phyloP scores from a whole-genome alignment of 2,329 filamentous ascomycete species.

The Lachnellula subtilissima region DNA sequence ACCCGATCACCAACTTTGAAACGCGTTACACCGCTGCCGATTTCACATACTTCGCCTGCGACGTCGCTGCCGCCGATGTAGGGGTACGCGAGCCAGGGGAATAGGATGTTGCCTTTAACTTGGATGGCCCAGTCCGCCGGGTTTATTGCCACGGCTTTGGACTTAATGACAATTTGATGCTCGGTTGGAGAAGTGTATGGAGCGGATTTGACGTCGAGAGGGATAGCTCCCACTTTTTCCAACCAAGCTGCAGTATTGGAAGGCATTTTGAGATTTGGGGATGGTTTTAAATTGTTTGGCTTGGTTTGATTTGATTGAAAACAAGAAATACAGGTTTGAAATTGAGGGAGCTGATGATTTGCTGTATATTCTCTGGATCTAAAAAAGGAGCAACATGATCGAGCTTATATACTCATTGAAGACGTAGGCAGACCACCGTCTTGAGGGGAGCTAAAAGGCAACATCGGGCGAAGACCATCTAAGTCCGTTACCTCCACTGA shows the following conservation, averaged over 20 bases:
- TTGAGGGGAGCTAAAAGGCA: neutral
- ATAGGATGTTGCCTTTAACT: neutral
- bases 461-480: neutral
- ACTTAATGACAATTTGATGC: constrained; percentile 37
- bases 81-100: constrained; percentile 16
- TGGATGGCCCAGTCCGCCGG: constrained; percentile 32
- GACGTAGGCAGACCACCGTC: neutral
- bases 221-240: neutral
- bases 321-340: neutral
- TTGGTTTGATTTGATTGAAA: neutral
- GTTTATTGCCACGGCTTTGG: constrained; percentile 37
- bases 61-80: constrained; percentile 10
- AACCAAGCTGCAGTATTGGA: constrained; percentile 4
- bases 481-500: neutral
- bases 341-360: neutral
- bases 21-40: constrained; percentile 7
- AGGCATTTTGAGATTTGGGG: neutral
- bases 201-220: constrained; percentile 32
- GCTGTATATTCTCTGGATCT: too few relatives aligned
- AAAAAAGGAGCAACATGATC: neutral
- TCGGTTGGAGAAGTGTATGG: constrained; percentile 33
- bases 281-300: neutral
- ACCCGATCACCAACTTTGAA: constrained; percentile 24
- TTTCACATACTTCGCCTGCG: constrained; percentile 11
- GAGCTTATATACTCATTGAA: neutral